Evolutionary conservation across 768 basidiomycete genomes (phyloP).

Genomic region (Gloeostereum incarnatum): DNA sequence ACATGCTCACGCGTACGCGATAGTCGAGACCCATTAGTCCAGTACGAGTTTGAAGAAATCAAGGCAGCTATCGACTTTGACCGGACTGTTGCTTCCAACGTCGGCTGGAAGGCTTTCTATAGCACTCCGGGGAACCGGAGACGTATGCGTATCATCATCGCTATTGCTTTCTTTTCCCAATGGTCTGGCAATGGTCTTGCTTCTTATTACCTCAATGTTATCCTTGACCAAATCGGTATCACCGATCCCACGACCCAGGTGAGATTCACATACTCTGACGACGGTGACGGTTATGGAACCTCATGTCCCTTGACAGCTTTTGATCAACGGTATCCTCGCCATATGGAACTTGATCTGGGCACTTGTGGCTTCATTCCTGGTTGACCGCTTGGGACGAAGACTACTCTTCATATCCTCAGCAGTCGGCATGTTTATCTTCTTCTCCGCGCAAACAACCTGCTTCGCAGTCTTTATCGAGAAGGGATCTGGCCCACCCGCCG

Average conservation of each 20-base stretch:
- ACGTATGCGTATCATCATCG: slow-evolving; percentile 47
- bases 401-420: slow-evolving; percentile 26
- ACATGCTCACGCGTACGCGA: background rate
- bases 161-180: slow-evolving; percentile 51
- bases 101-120: slow-evolving; percentile 37
- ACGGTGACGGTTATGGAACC: slow-evolving; percentile 27
- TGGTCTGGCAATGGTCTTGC: slow-evolving; percentile 49
- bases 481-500: slow-evolving; percentile 16
- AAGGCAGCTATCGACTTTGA: slow-evolving; percentile 42
- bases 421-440: slow-evolving; percentile 32
- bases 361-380: slow-evolving; percentile 36
- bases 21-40: slow-evolving; percentile 39
- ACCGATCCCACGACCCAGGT: slow-evolving; percentile 9
- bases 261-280: background rate
- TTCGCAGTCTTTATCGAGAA: slow-evolving; percentile 23
- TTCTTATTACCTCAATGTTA: slow-evolving; percentile 36
- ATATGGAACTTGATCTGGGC: slow-evolving; percentile 50
- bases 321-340: slow-evolving; percentile 42
- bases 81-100: slow-evolving; percentile 26
- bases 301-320: slow-evolving; percentile 22
- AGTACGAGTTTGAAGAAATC: slow-evolving; percentile 59
- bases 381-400: slow-evolving; percentile 40
- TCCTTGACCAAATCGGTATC: slow-evolving; percentile 42
- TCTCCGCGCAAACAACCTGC: slow-evolving; percentile 35
- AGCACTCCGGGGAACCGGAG: slow-evolving; percentile 41